Evolutionary conservation across 148 eudicot genomes (phyloP), one percentile per base, ranked within the genome.

Genomic region (Amaranthus hypochondriacus): DNA sequence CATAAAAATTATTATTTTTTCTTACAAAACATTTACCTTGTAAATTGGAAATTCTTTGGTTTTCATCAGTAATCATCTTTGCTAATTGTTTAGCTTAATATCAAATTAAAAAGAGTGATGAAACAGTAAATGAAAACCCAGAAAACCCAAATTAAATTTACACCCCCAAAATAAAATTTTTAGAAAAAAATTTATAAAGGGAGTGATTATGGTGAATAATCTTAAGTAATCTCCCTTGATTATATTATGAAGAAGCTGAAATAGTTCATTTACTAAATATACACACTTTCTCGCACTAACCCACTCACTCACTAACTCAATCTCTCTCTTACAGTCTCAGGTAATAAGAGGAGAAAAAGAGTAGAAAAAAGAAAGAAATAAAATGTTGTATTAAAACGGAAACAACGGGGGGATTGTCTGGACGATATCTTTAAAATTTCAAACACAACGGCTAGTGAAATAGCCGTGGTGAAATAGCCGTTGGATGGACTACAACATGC

Each of bases 391-490:
- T 76, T 76, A 76, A 75, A 68, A 73, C 69, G 58, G 69, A 78
- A 78, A 55, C 59, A 47, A 56, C 69, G 80, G 83, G 53, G 77
- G 59, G 68, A 76, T 42, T 84, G 85, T 81, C 83, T 71, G 77
- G 39, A 76, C 52, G 69, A 59, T 48, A 72, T 11, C 48, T 61
- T 50, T 62, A 62, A 70, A 57, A 51, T 77, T 86, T 81, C 82
- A 84, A 87, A 86, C 81, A 66, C 73, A 90, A 84, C 89, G 96
- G 91, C 86, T 86, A 86, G 85, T 88, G 62, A 81, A 51, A 76
- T 79, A 75, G 39, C 39, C 39, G 39, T 28, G 2, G 39, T 28
- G 39, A 28, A 56, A 62, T 72, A 81, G 72, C 87, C 86, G 89
- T 84, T 87, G 87, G 81, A 9, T 58, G 61, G 72, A 50, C 62